Conservation (phyloP, 2,329 filamentous ascomycete genomes). For the Penicillium rolfsii region DNA sequence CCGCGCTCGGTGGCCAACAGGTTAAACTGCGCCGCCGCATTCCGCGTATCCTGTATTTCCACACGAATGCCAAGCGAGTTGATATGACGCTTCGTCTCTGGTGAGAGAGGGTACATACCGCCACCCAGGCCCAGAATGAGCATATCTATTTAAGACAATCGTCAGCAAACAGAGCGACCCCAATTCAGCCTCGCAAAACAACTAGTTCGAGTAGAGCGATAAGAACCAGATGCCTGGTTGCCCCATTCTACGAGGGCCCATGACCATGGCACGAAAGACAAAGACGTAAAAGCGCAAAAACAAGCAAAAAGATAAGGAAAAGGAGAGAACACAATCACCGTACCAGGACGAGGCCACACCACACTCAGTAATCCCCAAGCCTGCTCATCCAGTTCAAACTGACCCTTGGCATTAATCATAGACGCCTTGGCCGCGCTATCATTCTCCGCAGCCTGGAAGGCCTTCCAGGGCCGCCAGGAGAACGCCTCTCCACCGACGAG, state of each 20-base stretch:
- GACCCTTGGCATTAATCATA: conserved; percentile 74
- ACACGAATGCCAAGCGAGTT: conserved; percentile 79
- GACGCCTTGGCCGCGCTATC: conserved; percentile 40
- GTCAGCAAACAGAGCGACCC: conserved; percentile 10
- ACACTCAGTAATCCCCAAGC: conserved; percentile 76
- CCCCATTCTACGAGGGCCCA: conserved; percentile 5
- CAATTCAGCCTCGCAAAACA: conserved; percentile 7
- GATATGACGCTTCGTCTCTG: conserved; percentile 71
- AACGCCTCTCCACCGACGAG: conserved; percentile 88
- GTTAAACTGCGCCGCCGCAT: conserved; percentile 94
- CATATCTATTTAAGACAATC: conserved; percentile 62
- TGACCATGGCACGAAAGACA: conserved; percentile 4
- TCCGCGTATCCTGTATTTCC: conserved; percentile 88
- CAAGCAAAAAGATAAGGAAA: conserved; percentile 5
- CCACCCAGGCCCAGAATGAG: conserved; percentile 86
- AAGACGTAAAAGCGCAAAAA: not conserved
- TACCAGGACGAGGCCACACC: conserved; percentile 88
- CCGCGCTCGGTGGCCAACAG: conserved; percentile 92
- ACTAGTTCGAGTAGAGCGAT: conserved; percentile 16
- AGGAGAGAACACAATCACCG: conserved; percentile 41
- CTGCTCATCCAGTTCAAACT: conserved; percentile 73
- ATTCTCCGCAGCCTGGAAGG: conserved; percentile 38
- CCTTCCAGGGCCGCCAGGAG: conserved; percentile 80
- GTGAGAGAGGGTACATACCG: conserved; percentile 74
- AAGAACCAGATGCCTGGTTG: conserved; percentile 4